Evolutionary conservation across 768 basidiomycete genomes (phyloP).

Genomic region (Brasilioporus rufonigricans): DNA sequence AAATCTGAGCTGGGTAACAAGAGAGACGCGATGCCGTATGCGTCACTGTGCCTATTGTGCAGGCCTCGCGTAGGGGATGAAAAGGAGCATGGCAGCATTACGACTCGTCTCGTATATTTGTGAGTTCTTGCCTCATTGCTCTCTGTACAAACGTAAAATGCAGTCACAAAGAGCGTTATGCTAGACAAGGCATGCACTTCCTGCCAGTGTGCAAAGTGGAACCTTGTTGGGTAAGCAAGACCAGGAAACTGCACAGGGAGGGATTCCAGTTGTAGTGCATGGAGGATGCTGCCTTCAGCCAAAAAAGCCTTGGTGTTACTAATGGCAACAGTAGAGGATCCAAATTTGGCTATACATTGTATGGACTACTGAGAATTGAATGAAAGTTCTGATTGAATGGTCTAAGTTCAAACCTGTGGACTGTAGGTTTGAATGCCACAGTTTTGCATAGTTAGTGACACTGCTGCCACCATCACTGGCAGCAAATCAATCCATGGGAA

Average conservation of each 20-base stretch:
- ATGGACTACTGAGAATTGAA: too few species aligned
- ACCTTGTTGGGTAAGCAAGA: neutral
- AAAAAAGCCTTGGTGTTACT: neutral
- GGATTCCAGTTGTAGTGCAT: neutral
- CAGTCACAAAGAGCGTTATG: neutral
- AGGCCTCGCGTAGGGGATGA: neutral
- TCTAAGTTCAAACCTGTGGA: too few species aligned
- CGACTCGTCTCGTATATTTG: neutral
- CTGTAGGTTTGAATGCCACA: too few species aligned
- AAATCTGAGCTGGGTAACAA: neutral
- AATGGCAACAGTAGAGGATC: too few species aligned
- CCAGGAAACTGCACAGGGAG: neutral
- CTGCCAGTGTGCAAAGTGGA: neutral
- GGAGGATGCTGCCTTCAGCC: too few species aligned
- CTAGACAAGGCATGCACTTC: neutral
- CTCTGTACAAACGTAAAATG: neutral
- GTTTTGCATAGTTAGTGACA: too few species aligned
- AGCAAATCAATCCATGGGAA: too few species aligned
- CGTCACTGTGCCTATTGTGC: neutral
- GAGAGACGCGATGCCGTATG: neutral
- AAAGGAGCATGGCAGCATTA: neutral
- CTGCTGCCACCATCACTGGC: too few species aligned
- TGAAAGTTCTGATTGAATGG: too few species aligned
- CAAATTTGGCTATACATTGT: too few species aligned
- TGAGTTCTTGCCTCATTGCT: neutral